phyloP scores from a whole-genome alignment of 768 basidiomycete species.

The Tremella mesenterica region DNA sequence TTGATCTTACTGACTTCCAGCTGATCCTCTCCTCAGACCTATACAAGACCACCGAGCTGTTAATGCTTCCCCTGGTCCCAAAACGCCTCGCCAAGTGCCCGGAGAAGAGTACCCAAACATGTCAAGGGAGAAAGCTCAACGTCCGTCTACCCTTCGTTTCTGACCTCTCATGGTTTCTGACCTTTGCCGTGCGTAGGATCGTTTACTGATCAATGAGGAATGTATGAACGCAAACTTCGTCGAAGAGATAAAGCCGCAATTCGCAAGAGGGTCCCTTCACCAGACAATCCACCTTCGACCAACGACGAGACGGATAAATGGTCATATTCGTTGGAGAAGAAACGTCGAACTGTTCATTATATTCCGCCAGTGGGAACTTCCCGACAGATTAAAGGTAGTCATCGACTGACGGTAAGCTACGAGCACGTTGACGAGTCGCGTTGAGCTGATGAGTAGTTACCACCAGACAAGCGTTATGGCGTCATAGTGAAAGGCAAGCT shows the following conservation, averaged over 20 bases:
- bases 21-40: neutral
- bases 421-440: too few relatives aligned
- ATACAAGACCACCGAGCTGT: neutral
- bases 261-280: neutral
- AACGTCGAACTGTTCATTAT: neutral
- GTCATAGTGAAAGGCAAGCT: too few relatives aligned
- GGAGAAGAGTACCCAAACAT: neutral
- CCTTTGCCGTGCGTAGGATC: too few relatives aligned
- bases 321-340: neutral
- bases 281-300: neutral
- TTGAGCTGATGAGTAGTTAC: too few relatives aligned
- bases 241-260: conserved; percentile 22
- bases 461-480: too few relatives aligned
- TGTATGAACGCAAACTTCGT: conserved; percentile 14
- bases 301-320: neutral
- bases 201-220: conserved; percentile 8
- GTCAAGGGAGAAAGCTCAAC: conserved; percentile 3
- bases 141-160: conserved; percentile 3
- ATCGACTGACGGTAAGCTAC: neutral
- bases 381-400: neutral
- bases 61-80: neutral
- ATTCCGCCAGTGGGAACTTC: neutral
- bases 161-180: neutral
- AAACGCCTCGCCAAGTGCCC: neutral
- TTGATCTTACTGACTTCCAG: neutral